Evolutionary conservation across 2,329 filamentous ascomycete species (phyloP).

Genomic region (Orbilia ellipsospora): DNA sequence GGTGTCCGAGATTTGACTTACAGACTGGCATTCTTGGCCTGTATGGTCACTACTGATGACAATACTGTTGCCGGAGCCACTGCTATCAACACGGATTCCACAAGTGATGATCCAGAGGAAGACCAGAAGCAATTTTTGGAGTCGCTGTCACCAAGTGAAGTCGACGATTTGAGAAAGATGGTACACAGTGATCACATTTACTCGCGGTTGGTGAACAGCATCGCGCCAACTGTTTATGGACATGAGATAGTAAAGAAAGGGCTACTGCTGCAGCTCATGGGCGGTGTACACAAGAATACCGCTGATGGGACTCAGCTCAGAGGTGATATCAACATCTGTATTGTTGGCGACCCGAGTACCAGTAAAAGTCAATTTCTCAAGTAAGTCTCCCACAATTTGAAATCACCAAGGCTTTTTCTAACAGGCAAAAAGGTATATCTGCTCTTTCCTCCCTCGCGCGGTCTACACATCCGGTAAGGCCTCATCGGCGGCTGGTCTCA

Average conservation of each 20-base stretch:
- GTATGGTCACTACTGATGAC: slow-evolving; percentile 92
- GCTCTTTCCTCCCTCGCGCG: slow-evolving; percentile 92
- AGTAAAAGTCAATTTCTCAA: slow-evolving; percentile 98
- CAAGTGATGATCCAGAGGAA: slow-evolving; percentile 56
- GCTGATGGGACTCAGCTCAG: slow-evolving; percentile 93
- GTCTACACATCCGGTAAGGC: slow-evolving; percentile 99
- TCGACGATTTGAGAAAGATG: slow-evolving; percentile 90
- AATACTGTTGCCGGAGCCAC: slow-evolving; percentile 79
- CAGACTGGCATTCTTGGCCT: slow-evolving; percentile 93
- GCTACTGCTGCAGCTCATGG: slow-evolving; percentile 89
- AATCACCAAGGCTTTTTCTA: slow-evolving; percentile 1
- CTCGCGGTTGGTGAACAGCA: slow-evolving; percentile 87
- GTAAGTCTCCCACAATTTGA: slow-evolving; percentile 59
- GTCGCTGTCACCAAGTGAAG: slow-evolving; percentile 85
- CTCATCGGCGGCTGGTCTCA: slow-evolving; percentile 95
- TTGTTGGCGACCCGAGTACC: slow-evolving; percentile 95
- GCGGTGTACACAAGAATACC: slow-evolving; percentile 92
- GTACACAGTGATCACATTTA: slow-evolving; percentile 97
- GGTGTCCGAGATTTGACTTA: slow-evolving; percentile 96
- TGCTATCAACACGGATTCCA: slow-evolving; percentile 74
- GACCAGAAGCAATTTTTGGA: slow-evolving; percentile 83
- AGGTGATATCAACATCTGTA: slow-evolving; percentile 98
- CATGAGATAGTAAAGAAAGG: slow-evolving; percentile 99
- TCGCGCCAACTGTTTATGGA: slow-evolving; percentile 96
- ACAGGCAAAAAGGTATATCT: slow-evolving; percentile 81